Base-by-base conservation (phyloP, 1,284 basidiomycete genomes). In the Athelia psychrophila region DNA sequence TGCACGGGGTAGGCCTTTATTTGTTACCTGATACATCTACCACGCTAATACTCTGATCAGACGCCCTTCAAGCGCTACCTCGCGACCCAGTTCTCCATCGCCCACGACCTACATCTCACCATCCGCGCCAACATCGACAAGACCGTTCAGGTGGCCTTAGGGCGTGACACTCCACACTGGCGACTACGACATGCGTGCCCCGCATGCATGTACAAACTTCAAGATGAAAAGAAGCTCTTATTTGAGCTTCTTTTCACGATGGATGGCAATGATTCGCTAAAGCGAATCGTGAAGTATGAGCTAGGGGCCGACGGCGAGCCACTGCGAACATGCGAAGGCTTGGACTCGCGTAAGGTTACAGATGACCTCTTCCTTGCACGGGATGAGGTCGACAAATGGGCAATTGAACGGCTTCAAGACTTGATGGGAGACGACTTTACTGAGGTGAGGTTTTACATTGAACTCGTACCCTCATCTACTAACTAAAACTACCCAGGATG, bases 201-300 rank as follows among this genome's bases (percentile, higher is more conserved):
- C 2, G 45, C 52, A 30, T 58, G 56, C 27, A 54, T 32, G 3
- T 58, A 56, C 22, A 54, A 48, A 10, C 38, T 56, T 3, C 15
- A 47, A 20, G 48, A 50, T 15, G 52, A 58, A 33, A 2, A 22
- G 1, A 10, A 24, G 3, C 33, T 58, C 5, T 19, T 36, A 10
- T 56, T 50, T 15, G 30, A 16, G 3, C 2, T 52, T 1, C 42
- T 58, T 2, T 56, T 56, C 25, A 44, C 55, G 4, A 56, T 58
- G 53, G 57, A 58, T 20, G 49, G 57, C 2, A 58, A 56, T 19
- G 44, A 54, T 23, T 58, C 55, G 1, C 30, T 58, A 8, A 56
- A 58, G 33, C 30, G 46, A n/a, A 35, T 49, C 20, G 16, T 33
- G 2, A 3, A 27, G 10, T 33, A 27, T 8, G 24, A 8, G 9